Evolutionary conservation across 2,329 filamentous ascomycete species (phyloP).

Genomic region (Falciphora oryzae): DNA sequence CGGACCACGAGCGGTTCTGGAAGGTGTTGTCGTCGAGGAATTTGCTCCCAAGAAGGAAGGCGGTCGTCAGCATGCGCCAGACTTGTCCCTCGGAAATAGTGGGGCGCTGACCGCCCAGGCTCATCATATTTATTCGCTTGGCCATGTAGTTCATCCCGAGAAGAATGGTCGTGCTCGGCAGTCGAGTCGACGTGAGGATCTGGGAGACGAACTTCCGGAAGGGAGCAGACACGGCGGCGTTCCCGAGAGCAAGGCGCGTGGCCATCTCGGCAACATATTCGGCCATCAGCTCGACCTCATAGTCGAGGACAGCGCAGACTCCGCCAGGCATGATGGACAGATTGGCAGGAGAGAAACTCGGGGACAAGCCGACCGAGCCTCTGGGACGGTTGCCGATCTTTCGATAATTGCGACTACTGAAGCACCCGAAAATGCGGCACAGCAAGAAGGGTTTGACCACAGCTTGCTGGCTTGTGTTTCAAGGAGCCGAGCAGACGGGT

Average conservation of each 20-base stretch:
- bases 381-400: slow-evolving; percentile 20
- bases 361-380: slow-evolving; percentile 18
- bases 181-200: slow-evolving; percentile 81
- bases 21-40: slow-evolving; percentile 97
- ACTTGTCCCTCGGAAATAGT: slow-evolving; percentile 63
- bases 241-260: slow-evolving; percentile 53
- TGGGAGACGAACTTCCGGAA: slow-evolving; percentile 91
- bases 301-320: slow-evolving; percentile 90
- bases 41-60: slow-evolving; percentile 84
- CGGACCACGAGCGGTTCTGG: slow-evolving; percentile 94
- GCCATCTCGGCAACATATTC: slow-evolving; percentile 93
- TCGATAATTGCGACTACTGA: slow-evolving; percentile 26
- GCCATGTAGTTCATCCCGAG: slow-evolving; percentile 86
- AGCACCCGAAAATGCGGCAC: slow-evolving; percentile 28
- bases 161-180: slow-evolving; percentile 87
- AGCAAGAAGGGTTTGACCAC: slow-evolving; percentile 21
- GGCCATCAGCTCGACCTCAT: slow-evolving; percentile 93
- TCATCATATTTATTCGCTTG: slow-evolving; percentile 72
- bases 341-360: slow-evolving; percentile 15
- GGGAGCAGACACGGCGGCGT: slow-evolving; percentile 41
- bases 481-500: slow-evolving; percentile 31
- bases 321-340: slow-evolving; percentile 62
- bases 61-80: slow-evolving; percentile 82
- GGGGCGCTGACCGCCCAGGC: slow-evolving; percentile 34
- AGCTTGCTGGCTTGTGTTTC: slow-evolving; percentile 24